Conservation (phyloP, 2,329 filamentous ascomycete genomes). For the Paramyrothecium sp. region DNA sequence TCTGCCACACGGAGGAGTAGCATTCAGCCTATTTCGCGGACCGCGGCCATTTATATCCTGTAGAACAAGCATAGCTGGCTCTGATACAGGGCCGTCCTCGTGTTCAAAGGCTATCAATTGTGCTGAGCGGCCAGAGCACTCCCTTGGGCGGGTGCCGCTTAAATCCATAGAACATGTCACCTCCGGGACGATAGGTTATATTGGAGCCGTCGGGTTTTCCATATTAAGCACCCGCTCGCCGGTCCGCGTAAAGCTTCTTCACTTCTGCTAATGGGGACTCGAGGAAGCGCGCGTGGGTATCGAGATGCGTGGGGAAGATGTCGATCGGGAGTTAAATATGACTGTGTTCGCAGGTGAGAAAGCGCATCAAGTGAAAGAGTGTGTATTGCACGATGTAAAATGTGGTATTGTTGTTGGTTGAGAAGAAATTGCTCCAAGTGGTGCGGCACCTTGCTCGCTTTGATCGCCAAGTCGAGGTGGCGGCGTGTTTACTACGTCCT, state of each 20-base stretch:
- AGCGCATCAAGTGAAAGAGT: constrained; percentile 10
- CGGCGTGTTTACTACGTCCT: too few species aligned
- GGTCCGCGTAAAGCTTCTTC: neutral
- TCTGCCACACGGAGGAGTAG: neutral
- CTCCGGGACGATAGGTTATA: too few species aligned
- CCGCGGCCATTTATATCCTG: neutral
- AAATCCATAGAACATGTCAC: too few species aligned
- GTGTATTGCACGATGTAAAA: constrained; percentile 4
- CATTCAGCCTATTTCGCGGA: neutral
- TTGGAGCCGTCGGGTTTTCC: too few species aligned
- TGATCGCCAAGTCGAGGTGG: neutral
- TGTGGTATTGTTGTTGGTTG: neutral
- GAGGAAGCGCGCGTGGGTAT: constrained; percentile 3
- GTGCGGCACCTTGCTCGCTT: constrained; percentile 1
- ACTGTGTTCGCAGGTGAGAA: constrained; percentile 9
- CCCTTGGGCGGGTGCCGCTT: neutral
- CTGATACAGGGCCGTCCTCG: neutral
- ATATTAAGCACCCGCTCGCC: too few species aligned
- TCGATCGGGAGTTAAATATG: constrained; percentile 2
- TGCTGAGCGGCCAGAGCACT: neutral
- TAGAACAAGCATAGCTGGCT: neutral
- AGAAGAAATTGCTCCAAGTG: constrained; percentile 9
- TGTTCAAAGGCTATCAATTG: neutral
- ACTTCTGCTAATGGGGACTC: constrained; percentile 6
- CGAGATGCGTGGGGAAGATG: constrained; percentile 3